A percentile compares a stretch with the other conserved stretches of the same genome.
Evolutionary conservation across 192 early-diverging fungal species (phyloP).

Genomic region (Backusella tarrabulga): DNA sequence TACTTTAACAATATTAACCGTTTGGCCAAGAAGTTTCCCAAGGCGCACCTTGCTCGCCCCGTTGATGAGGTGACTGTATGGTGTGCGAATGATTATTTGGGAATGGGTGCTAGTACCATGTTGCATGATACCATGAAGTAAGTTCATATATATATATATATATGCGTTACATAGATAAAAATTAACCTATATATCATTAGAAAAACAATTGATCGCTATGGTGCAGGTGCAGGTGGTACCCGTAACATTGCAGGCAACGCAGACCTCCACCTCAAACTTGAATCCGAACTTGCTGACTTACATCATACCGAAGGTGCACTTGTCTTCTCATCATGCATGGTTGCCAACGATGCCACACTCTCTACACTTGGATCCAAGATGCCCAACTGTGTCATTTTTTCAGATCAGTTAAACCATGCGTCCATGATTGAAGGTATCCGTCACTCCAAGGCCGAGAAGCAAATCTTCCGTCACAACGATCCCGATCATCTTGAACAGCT

Average conservation of each 20-base stretch:
- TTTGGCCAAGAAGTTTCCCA: slow-evolving; percentile 85
- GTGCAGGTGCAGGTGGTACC: slow-evolving; percentile 97
- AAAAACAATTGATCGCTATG: slow-evolving; percentile 87
- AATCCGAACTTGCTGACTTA: slow-evolving; percentile 84
- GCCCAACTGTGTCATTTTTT: slow-evolving; percentile 91
- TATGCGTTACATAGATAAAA: not conserved
- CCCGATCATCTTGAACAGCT: slow-evolving; percentile 83
- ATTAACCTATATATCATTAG: slow-evolving; percentile 24
- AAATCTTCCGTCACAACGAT: slow-evolving; percentile 93
- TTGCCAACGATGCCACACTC: slow-evolving; percentile 94
- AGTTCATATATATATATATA: slow-evolving; percentile 22
- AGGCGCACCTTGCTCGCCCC: slow-evolving; percentile 83
- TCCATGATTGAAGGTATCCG: slow-evolving; percentile 98
- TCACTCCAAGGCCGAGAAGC: slow-evolving; percentile 83
- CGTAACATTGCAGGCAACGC: slow-evolving; percentile 99
- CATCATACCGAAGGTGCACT: slow-evolving; percentile 90
- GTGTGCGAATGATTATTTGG: slow-evolving; percentile 99
- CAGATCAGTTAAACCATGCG: slow-evolving; percentile 91
- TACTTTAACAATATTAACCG: slow-evolving; percentile 99
- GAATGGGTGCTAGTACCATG: slow-evolving; percentile 86
- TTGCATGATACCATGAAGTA: slow-evolving; percentile 91
- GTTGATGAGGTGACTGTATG: slow-evolving; percentile 94
- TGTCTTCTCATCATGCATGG: slow-evolving; percentile 96
- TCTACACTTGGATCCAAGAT: slow-evolving; percentile 85
- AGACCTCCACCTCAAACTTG: slow-evolving; percentile 87